These are phyloP conservation scores for Neurospora intermedia DNA, from an alignment of 495 filamentous ascomycete genomes.

Conservation along the genomic window DNA sequence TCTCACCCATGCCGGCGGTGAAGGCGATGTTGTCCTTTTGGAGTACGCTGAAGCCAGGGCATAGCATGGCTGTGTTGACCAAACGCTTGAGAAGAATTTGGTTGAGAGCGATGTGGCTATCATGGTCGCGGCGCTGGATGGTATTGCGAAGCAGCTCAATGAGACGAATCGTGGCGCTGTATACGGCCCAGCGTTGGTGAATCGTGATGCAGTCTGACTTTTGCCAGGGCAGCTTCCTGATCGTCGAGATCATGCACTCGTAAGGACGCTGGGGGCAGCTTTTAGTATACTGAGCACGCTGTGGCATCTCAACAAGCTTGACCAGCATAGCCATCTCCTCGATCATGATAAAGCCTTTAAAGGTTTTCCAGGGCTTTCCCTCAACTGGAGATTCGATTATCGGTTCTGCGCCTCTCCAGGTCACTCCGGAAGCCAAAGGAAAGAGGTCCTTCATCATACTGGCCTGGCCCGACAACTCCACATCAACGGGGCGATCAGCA, in stretches of 20 bases:
- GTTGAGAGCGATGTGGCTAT: slow-evolving; percentile 35
- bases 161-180: slow-evolving; percentile 39
- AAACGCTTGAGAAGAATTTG: slow-evolving; percentile 45
- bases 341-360: slow-evolving; percentile 55
- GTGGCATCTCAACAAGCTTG: slow-evolving; percentile 57
- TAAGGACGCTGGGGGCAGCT: slow-evolving; percentile 62
- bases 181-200: slow-evolving; percentile 48
- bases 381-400: slow-evolving; percentile 24
- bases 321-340: slow-evolving; percentile 61
- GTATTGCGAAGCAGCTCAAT: slow-evolving; percentile 18
- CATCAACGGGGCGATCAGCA: slow-evolving; percentile 53
- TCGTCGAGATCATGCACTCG: slow-evolving; percentile 63
- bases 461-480: slow-evolving; percentile 49
- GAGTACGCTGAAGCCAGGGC: slow-evolving; percentile 52
- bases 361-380: slow-evolving; percentile 50
- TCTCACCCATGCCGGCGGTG: slow-evolving; percentile 10
- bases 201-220: slow-evolving; percentile 51
- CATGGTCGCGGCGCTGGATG: slow-evolving; percentile 23
- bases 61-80: slow-evolving; percentile 46
- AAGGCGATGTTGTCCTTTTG: slow-evolving; percentile 45
- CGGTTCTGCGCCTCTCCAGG: slow-evolving; percentile 46
- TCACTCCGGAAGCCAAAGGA: slow-evolving; percentile 51
- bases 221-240: slow-evolving; percentile 71
- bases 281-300: slow-evolving; percentile 43
- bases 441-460: slow-evolving; percentile 57